A percentile compares a stretch with the other conserved stretches of the same genome.
Conservation (phyloP, 1,284 basidiomycete species). For the Ganoderma meredithae region DNA sequence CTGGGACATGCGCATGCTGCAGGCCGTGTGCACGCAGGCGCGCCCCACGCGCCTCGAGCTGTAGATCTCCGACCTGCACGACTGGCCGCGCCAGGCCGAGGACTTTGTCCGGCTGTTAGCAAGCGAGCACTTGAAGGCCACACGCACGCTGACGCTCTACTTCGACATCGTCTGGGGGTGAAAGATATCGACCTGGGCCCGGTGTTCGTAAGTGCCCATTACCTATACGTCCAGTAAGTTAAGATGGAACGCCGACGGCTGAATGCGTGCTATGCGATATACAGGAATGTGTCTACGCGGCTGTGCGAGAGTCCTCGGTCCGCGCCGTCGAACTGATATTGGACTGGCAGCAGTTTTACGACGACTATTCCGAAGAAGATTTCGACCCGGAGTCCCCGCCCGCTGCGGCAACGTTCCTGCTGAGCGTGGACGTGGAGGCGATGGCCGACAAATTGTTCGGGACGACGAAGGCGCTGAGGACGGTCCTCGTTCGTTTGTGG, state of each 20-base stretch:
- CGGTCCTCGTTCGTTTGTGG: background rate
- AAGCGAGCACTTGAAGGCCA: background rate
- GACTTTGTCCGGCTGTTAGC: background rate
- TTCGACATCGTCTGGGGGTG: background rate
- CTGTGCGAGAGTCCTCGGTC: background rate
- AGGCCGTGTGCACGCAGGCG: background rate
- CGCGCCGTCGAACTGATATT: background rate
- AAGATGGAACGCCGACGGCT: background rate
- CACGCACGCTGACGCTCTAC: background rate
- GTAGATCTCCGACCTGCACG: background rate
- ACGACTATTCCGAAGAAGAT: background rate
- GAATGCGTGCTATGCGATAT: too few relatives aligned
- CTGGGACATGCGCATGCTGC: background rate
- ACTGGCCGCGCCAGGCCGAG: background rate
- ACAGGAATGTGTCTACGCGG: background rate
- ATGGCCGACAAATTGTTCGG: background rate
- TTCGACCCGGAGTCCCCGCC: background rate
- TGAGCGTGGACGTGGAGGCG: background rate
- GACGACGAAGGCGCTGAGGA: background rate
- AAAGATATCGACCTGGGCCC: background rate
- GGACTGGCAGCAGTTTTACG: background rate
- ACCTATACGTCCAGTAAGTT: too few relatives aligned
- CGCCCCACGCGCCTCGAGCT: background rate
- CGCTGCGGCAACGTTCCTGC: background rate
- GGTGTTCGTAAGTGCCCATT: background rate